Percentiles rank a stretch among this genome's conserved stretches.
phyloP scores from a whole-genome alignment of 305 asterid species.

The Fraxinus latifolia region DNA sequence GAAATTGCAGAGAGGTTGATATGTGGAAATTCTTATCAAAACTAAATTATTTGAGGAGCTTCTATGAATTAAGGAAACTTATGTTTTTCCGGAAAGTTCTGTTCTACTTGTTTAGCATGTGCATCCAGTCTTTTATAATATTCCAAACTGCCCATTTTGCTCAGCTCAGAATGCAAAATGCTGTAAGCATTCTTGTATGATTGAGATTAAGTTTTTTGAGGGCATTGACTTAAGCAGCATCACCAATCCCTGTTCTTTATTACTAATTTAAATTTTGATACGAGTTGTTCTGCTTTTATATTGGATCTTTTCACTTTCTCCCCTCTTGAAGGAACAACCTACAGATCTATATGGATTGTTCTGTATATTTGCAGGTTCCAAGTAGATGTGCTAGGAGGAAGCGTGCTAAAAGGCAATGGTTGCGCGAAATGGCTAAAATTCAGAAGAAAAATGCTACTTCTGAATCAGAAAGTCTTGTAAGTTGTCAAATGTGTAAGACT shows the following conservation, averaged over 20 bases:
- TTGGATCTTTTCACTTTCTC: constrained; percentile 14
- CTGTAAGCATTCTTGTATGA: constrained; percentile 2
- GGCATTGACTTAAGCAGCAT: constrained; percentile 9
- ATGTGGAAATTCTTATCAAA: not conserved
- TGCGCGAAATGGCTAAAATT: constrained; percentile 77
- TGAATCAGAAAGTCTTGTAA: constrained; percentile 74
- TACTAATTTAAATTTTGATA: constrained; percentile 3
- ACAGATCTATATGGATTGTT: constrained; percentile 14
- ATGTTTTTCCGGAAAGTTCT: not conserved
- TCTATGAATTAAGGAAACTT: not conserved
- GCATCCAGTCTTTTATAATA: constrained; percentile 4
- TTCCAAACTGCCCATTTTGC: not conserved
- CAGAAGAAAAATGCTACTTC: constrained; percentile 49
- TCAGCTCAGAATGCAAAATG: not conserved
- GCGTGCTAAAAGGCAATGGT: constrained; percentile 57
- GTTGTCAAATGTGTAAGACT: constrained; percentile 24
- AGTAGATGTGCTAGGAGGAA: constrained; percentile 86
- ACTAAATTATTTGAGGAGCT: constrained; percentile 10
- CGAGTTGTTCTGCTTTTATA: not conserved
- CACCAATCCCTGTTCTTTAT: not conserved
- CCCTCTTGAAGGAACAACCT: constrained; percentile 10
- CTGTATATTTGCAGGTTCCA: constrained; percentile 45
- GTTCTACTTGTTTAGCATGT: constrained; percentile 2
- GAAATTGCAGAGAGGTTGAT: constrained; percentile 3
- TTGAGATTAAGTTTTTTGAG: not conserved